Percentiles rank a stretch among this genome's conserved stretches.
phyloP scores from a whole-genome alignment of 805 yeast genomes.

The Yamadazyma insecticola region DNA sequence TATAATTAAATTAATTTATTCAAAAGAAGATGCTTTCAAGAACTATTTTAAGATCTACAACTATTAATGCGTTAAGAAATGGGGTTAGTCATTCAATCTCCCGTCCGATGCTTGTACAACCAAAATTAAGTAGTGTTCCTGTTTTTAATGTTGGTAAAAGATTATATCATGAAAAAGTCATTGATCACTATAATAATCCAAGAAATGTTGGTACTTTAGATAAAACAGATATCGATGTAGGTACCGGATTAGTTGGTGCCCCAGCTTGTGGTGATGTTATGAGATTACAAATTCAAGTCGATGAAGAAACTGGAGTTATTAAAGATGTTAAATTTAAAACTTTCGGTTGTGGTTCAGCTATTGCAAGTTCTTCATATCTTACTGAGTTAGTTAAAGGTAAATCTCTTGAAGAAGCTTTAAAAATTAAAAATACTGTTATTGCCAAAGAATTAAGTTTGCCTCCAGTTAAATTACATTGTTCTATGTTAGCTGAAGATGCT shows the following conservation, averaged over 20 bases:
- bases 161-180: conserved; percentile 85
- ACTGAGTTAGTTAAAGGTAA: conserved; percentile 95
- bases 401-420: conserved; percentile 88
- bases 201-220: conserved; percentile 94
- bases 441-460: conserved; percentile 94
- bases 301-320: conserved; percentile 84
- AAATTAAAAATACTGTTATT: conserved; percentile 88
- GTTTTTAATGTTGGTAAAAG: too few relatives aligned
- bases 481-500: conserved; percentile 99
- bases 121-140: too few relatives aligned
- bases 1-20: too few relatives aligned
- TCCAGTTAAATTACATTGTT: conserved; percentile 95
- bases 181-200: conserved; percentile 95
- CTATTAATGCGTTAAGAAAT: too few relatives aligned
- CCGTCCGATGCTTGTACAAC: too few relatives aligned
- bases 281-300: conserved; percentile 93
- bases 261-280: conserved; percentile 99
- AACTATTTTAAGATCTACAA: too few relatives aligned
- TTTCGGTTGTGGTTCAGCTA: conserved; percentile 98
- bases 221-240: conserved; percentile 70
- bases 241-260: conserved; percentile 97
- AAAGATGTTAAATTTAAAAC: conserved; percentile 97
- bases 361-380: conserved; percentile 91
- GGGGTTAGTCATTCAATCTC: too few relatives aligned
- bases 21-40: too few relatives aligned